Evolutionary conservation across 345 rosid genomes (phyloP).

Genomic region (Viola odorata): DNA sequence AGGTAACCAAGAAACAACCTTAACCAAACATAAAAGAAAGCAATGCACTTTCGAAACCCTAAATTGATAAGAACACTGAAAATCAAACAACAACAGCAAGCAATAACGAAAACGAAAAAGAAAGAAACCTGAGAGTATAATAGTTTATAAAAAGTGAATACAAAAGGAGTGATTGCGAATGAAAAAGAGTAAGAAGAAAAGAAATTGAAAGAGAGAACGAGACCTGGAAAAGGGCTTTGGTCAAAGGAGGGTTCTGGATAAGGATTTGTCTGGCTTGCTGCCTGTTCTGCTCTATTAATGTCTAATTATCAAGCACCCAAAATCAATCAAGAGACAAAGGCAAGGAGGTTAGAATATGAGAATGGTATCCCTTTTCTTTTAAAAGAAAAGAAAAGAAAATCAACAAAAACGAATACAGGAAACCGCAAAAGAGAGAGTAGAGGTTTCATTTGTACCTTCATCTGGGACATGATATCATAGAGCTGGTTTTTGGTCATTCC

Average conservation of each 20-base stretch:
- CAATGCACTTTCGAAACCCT: too few species aligned
- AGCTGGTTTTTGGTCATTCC: slow-evolving; percentile 95
- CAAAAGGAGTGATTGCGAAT: not conserved
- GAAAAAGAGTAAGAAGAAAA: not conserved
- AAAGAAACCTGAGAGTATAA: too few species aligned
- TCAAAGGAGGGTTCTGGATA: slow-evolving; percentile 77
- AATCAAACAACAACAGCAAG: too few species aligned
- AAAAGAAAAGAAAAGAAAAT: not conserved
- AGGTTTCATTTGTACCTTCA: slow-evolving; percentile 44
- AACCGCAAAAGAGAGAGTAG: not conserved
- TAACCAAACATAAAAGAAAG: not conserved
- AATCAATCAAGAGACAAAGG: not conserved
- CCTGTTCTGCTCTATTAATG: slow-evolving; percentile 88
- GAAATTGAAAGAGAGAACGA: not conserved
- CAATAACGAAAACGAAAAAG: too few species aligned
- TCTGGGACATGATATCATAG: slow-evolving; percentile 85
- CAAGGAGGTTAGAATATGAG: not conserved
- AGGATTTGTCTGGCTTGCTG: slow-evolving; percentile 80
- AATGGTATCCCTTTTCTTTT: not conserved
- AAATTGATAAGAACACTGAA: too few species aligned
- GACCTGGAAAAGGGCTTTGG: slow-evolving; percentile 96
- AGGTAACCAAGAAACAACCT: not conserved
- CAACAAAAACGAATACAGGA: not conserved
- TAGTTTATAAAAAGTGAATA: too few species aligned
- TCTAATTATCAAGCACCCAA: slow-evolving; percentile 23